Base-by-base conservation (phyloP, 2,329 filamentous ascomycete species). In the Paraphaeosphaeria sporulosa region DNA sequence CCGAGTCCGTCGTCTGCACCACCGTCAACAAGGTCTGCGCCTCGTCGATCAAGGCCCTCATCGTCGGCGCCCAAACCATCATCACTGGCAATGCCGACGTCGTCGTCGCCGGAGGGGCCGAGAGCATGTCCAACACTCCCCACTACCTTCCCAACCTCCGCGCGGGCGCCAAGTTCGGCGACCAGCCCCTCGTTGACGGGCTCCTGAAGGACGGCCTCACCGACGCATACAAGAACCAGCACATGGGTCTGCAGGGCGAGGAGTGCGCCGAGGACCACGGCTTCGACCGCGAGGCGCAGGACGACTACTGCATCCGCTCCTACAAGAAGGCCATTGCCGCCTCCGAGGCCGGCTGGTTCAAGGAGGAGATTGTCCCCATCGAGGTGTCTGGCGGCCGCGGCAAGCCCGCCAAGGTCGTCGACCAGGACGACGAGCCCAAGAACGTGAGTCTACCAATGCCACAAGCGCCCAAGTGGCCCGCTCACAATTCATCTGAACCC, bases 1-100 rank as follows among this genome's bases (percentile, higher is more conserved):
- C 88, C 57, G 86, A 96, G 65, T 86, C 86, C 57, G 91, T 91
- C 66, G 87, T 96, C 70, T 91, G 90, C 82, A 99, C 95, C 48
- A 96, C 94, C 55, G 88, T 99, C 76, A 99, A 99, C 90, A 99
- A 99, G 85, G 95, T 99, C 78, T 99, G 95, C 86, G 95, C 95
- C 66, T 97, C 94, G 10, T 90, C 90, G 47, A 84, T 97, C 78
- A 99, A 99, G 85, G 92, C 95, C 70, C 90, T 99, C 76, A 93
- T 97, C 68, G 86, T 99, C 62, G 95, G 91, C 70, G 92, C 94
- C 54, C 95, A 98, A 82, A 97, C 94, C 72, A 99, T 99, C 83
- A 93, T 98, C 79, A 96, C 94, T 56, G 94, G 95, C 70, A 97
- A 93, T 77, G 94, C 94, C 66, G 90, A 92, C 71, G 90, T 97